These are phyloP conservation scores for Ceratocystis diversiconidia DNA, from an alignment of 2,329 filamentous ascomycete species.

Conservation along the genomic window DNA sequence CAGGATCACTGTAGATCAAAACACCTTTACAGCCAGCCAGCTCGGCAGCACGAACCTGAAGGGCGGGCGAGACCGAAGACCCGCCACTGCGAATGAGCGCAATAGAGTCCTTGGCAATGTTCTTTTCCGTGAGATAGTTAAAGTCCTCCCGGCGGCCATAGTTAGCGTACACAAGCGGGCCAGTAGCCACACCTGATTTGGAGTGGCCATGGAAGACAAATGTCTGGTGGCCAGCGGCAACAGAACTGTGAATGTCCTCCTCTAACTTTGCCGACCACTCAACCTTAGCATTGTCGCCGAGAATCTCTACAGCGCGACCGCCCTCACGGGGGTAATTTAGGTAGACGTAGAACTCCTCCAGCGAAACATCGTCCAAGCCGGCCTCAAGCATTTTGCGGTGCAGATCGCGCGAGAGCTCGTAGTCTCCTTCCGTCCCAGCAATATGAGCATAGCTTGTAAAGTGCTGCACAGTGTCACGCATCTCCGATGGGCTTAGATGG, in stretches of 20 bases:
- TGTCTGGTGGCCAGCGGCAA: slow-evolving; percentile 52
- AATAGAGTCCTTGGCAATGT: slow-evolving; percentile 62
- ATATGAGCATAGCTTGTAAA: slow-evolving; percentile 78
- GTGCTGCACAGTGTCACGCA: slow-evolving; percentile 60
- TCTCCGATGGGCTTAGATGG: slow-evolving; percentile 53
- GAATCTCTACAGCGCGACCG: slow-evolving; percentile 68
- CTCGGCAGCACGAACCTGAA: slow-evolving; percentile 86
- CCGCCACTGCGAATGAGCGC: slow-evolving; percentile 72
- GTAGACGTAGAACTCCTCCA: slow-evolving; percentile 77
- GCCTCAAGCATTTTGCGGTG: slow-evolving; percentile 59
- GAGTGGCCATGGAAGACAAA: slow-evolving; percentile 79
- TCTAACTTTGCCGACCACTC: slow-evolving; percentile 72
- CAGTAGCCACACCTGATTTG: slow-evolving; percentile 70
- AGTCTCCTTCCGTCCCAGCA: slow-evolving; percentile 88
- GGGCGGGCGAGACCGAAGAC: slow-evolving; percentile 52
- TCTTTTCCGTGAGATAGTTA: slow-evolving; percentile 51
- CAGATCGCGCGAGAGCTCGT: slow-evolving; percentile 71
- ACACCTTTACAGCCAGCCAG: slow-evolving; percentile 73
- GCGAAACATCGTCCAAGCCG: slow-evolving; percentile 57
- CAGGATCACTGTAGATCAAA: slow-evolving; percentile 83
- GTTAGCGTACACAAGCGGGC: slow-evolving; percentile 82
- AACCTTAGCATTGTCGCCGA: slow-evolving; percentile 48
- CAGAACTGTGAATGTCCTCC: slow-evolving; percentile 50
- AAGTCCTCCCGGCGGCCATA: slow-evolving; percentile 82
- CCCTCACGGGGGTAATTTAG: slow-evolving; percentile 74